phyloP scores from a whole-genome alignment of 2,329 filamentous ascomycete genomes.

The Curvularia hawaiiensis region DNA sequence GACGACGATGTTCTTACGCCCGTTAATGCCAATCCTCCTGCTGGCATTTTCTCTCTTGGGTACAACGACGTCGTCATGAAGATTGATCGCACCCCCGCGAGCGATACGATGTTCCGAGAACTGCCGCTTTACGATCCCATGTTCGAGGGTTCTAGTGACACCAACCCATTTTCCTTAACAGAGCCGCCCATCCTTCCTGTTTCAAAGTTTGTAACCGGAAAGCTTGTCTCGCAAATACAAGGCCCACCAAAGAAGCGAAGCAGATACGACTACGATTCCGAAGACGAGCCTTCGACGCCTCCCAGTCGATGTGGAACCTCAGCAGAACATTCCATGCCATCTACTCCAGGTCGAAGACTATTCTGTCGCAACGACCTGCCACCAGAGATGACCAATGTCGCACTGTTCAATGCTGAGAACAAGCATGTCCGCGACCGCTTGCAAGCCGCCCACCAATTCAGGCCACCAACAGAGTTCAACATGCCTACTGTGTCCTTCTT shows the following conservation, averaged over 20 bases:
- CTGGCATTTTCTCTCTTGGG: constrained; percentile 81
- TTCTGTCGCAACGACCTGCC: constrained; percentile 58
- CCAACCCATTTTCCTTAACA: constrained; percentile 39
- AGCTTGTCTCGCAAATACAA: constrained; percentile 71
- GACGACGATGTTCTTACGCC: constrained; percentile 50
- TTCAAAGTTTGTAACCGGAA: constrained; percentile 84
- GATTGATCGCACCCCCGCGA: constrained; percentile 73
- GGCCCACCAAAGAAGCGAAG: constrained; percentile 76
- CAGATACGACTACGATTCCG: constrained; percentile 79
- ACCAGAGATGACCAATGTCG: constrained; percentile 76
- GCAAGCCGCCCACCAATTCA: constrained; percentile 89
- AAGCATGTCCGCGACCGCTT: constrained; percentile 88
- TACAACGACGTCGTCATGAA: constrained; percentile 82
- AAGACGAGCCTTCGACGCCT: constrained; percentile 59
- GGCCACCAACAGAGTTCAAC: constrained; percentile 85
- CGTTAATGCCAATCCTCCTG: constrained; percentile 62
- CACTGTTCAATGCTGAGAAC: constrained; percentile 87
- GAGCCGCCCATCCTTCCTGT: constrained; percentile 72
- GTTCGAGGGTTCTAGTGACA: constrained; percentile 39
- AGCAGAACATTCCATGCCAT: constrained; percentile 52
- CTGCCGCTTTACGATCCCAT: constrained; percentile 73
- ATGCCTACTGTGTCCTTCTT: constrained; percentile 94
- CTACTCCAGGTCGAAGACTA: constrained; percentile 46
- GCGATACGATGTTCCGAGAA: constrained; percentile 78
- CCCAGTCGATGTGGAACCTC: constrained; percentile 45